Evolutionary conservation across 345 rosid genomes (phyloP), one percentile per base, ranked within the genome.

Genomic region (Salix viminalis): DNA sequence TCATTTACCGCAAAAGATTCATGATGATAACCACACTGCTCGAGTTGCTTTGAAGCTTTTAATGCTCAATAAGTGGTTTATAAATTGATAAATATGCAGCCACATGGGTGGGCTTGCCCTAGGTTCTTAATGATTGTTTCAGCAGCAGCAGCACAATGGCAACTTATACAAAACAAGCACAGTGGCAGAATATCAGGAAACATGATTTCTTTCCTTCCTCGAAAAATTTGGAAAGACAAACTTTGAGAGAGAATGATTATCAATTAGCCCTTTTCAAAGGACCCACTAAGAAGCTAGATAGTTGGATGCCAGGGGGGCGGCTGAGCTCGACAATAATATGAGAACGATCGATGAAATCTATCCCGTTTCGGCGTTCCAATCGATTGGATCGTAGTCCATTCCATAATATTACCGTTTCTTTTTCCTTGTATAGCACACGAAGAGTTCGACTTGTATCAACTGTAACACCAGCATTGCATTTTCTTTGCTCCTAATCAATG

Each of bases 1-100:
- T 77, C 81, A 70, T 80, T 75, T 78, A 65, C 37, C 42, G 23
- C 37, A 74, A 77, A 74, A 74, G 28, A 26, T 23, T 19, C 6
- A 16, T 67, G 60, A 56, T 23, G 60, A 70, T n/a, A 12, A 13
- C 61, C 44, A 44, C 37, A 6, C 56, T 58, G 72, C 7, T 65
- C 61, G n/a, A 56, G 12, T 32, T 73, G 76, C 72, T 54, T 69
- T 75, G 13, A n/a, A 62, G 36, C 30, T 28, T 48, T 70, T 69
- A 37, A 64, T 65, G 67, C 71, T 60, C 41, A 26, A 26, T 68
- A 56, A 26, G 72, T 72, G 75, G 70, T 36, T 44, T 42, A 19
- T 44, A 81, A 72, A 68, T 48, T 62, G 60, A 65, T 67, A 52
- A 14, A 37, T 24, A 28, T 42, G 60, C 50, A 68, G 80, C 68